Evolutionary conservation across 1,139 yeast genomes (phyloP).

Genomic region (Hyphopichia buzzinii): DNA sequence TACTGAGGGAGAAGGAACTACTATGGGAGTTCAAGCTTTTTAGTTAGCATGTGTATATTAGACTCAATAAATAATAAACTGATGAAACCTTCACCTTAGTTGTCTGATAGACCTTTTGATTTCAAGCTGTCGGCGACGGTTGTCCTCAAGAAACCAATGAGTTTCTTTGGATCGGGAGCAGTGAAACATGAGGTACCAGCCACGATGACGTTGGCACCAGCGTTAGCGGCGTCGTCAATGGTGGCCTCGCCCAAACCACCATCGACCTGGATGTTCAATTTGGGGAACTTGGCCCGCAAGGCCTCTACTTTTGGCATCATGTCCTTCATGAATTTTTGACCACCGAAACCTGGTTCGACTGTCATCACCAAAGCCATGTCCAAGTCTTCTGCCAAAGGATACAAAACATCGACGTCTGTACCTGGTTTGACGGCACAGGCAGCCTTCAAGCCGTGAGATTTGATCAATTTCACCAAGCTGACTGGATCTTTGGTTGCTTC

Average conservation of each 20-base stretch:
- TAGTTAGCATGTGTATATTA: slow-evolving; percentile 12
- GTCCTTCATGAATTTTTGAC: slow-evolving; percentile 90
- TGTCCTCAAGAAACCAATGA: slow-evolving; percentile 63
- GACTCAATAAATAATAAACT: neutral
- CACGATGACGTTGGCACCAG: slow-evolving; percentile 97
- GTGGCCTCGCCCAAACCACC: slow-evolving; percentile 93
- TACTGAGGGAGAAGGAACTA: slow-evolving; percentile 70
- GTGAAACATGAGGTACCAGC: slow-evolving; percentile 95
- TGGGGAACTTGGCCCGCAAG: slow-evolving; percentile 71
- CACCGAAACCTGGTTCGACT: slow-evolving; percentile 98
- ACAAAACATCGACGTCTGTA: slow-evolving; percentile 83
- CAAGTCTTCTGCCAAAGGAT: slow-evolving; percentile 69
- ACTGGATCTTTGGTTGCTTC: slow-evolving; percentile 87
- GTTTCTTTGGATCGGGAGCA: slow-evolving; percentile 73
- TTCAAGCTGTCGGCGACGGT: slow-evolving; percentile 48
- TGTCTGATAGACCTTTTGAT: slow-evolving; percentile 23
- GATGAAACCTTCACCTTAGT: slow-evolving; percentile 4
- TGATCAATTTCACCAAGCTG: slow-evolving; percentile 72
- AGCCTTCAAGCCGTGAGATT: slow-evolving; percentile 80
- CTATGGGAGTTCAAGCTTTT: slow-evolving; percentile 70
- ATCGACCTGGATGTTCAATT: slow-evolving; percentile 89
- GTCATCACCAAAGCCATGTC: slow-evolving; percentile 98
- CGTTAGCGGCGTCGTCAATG: slow-evolving; percentile 79
- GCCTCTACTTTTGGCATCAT: slow-evolving; percentile 95
- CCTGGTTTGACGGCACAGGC: slow-evolving; percentile 96